Base-by-base conservation (phyloP, 176 grass and related monocot species). In the Avena insularis region DNA sequence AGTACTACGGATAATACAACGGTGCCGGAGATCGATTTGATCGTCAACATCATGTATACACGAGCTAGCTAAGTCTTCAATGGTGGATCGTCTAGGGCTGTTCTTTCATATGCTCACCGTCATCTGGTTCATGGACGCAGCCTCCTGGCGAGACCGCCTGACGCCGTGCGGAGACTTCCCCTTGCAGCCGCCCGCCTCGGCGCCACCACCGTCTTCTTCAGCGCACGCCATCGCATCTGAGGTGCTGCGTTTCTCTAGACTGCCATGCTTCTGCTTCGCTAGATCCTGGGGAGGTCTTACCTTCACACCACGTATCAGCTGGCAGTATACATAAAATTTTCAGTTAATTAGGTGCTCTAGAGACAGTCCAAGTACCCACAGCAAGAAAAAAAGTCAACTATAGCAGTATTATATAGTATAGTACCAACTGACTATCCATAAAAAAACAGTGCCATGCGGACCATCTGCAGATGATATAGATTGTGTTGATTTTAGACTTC, bases 251-350 rank as follows among this genome's bases (percentile, higher is more conserved):
- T 79, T 90, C 64, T 83, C 82, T 49, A 35, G 46, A 43, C 27
- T 63, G 16, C 47, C 63, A 43, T 82, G 35, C 72, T 95, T 86
- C 3, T 88, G 83, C 84, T 88, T 80, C 58, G 73, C 83, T 53
- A 80, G 61, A 55, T 86, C 94, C 67, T 54, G 79, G 36, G 51
- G 51, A 27, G 56, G 82, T 67, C 89, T 85, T 13, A 94, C 92
- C 83, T 99, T 99, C 80, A 96, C 87, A 14, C 94, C 97, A 17
- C 92, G 85, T 86, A 99, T 99, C 85, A 99, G 89, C 97, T 99
- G 77, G 73, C 46, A n/a, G 48, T 56, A 81, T 2, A 67, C 4
- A 75, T 27, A 20, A 54, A 70, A 13, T 57, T 11, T 51, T 6
- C 3, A 36, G 0, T 78, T 72, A 72, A 46, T 6, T 78, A 43